Evolutionary conservation across 2,329 filamentous ascomycete genomes (phyloP).

Genomic region (Coleophoma eucalyptorum): DNA sequence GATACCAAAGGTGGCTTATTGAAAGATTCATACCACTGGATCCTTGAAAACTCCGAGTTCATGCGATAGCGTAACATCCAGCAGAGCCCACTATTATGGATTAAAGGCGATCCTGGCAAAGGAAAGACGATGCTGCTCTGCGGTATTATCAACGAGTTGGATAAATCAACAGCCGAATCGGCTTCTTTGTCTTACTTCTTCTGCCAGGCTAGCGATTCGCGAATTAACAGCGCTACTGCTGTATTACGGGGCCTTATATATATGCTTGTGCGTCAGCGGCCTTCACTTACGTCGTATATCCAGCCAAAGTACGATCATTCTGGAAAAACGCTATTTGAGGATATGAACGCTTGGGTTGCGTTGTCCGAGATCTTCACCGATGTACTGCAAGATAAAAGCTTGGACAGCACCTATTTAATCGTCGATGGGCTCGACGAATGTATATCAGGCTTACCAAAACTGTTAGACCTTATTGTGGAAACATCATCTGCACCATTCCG

Average conservation of each 20-base stretch:
- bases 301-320: conserved; percentile 28
- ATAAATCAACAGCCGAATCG: too few species aligned
- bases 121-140: too few species aligned
- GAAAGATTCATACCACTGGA: too few species aligned
- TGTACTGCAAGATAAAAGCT: conserved; percentile 32
- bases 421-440: conserved; percentile 47
- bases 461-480: conserved; percentile 32
- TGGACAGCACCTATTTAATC: conserved; percentile 29
- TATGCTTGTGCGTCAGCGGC: conserved; percentile 29
- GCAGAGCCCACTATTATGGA: too few species aligned
- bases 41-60: too few species aligned
- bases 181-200: too few species aligned
- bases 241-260: conserved; percentile 39
- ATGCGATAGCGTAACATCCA: too few species aligned
- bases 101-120: conserved; percentile 34
- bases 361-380: conserved; percentile 33
- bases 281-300: conserved; percentile 30
- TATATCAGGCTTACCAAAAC: conserved; percentile 16
- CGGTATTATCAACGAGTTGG: too few species aligned
- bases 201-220: conserved; percentile 34
- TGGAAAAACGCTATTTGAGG: conserved; percentile 35
- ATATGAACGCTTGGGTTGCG: conserved; percentile 30
- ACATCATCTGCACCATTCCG: conserved; percentile 10
- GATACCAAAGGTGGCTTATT: too few species aligned
- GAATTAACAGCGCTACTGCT: conserved; percentile 32